phyloP scores from a whole-genome alignment of 106 monocot species.

The Triglochin maritima region DNA sequence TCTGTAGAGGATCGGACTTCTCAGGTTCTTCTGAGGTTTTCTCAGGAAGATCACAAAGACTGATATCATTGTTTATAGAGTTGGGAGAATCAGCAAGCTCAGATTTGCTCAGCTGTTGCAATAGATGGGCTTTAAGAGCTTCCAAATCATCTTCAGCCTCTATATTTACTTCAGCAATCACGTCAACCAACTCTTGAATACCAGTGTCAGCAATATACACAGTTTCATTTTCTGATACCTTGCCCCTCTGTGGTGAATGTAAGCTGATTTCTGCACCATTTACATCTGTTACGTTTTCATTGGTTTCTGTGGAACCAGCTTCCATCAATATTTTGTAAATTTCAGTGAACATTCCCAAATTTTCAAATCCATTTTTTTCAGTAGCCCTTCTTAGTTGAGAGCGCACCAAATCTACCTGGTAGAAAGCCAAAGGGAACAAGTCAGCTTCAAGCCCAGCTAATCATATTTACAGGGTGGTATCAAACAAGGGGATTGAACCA shows the following conservation, averaged over 20 bases:
- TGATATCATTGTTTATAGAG: slow-evolving; percentile 15
- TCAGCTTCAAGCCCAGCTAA: background rate
- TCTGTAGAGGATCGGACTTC: slow-evolving; percentile 35
- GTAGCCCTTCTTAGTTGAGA: slow-evolving; percentile 42
- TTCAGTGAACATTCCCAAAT: slow-evolving; percentile 45
- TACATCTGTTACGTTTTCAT: slow-evolving; percentile 19
- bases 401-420: slow-evolving; percentile 46
- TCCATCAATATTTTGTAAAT: slow-evolving; percentile 31
- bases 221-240: slow-evolving; percentile 13
- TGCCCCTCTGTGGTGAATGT: slow-evolving; percentile 23
- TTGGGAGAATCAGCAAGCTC: slow-evolving; percentile 12
- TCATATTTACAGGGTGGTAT: background rate
- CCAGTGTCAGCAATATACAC: slow-evolving; percentile 18
- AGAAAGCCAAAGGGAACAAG: background rate
- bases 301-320: slow-evolving; percentile 21
- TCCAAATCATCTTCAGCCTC: slow-evolving; percentile 31
- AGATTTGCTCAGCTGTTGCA: slow-evolving; percentile 16
- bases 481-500: background rate
- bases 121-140: slow-evolving; percentile 20
- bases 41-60: slow-evolving; percentile 18
- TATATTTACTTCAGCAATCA: slow-evolving; percentile 30
- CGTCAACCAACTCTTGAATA: slow-evolving; percentile 30
- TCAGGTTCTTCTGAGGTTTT: slow-evolving; percentile 34
- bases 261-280: slow-evolving; percentile 1
- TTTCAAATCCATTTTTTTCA: slow-evolving; percentile 24